Percentiles rank a stretch among this genome's conserved stretches.
Conservation (phyloP, 139 green algal genomes). For the Bryopsis sp. region DNA sequence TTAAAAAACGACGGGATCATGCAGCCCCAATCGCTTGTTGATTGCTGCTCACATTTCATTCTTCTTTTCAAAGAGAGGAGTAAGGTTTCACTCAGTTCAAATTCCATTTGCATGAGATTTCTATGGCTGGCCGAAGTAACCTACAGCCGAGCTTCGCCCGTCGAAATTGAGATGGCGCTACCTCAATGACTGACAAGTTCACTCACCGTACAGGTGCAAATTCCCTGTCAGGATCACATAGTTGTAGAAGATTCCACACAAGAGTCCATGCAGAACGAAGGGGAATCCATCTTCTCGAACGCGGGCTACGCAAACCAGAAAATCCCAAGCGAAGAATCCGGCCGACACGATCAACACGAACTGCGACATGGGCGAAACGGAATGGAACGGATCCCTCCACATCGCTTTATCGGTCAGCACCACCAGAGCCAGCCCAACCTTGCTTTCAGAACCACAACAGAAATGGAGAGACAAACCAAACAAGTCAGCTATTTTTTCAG, state of each 20-base stretch:
- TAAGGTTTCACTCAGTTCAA: too few relatives aligned
- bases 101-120: too few relatives aligned
- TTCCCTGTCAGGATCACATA: not conserved
- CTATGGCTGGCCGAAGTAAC: too few relatives aligned
- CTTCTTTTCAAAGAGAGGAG: too few relatives aligned
- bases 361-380: slow-evolving; percentile 5
- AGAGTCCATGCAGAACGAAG: slow-evolving; percentile 10
- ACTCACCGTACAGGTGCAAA: slow-evolving; percentile 18
- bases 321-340: slow-evolving; percentile 15
- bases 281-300: not conserved
- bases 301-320: not conserved
- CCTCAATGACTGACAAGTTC: too few relatives aligned
- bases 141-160: too few relatives aligned
- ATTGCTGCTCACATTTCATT: too few relatives aligned
- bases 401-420: slow-evolving; percentile 2
- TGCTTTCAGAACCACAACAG: too few relatives aligned
- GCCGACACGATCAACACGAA: not conserved
- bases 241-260: slow-evolving; percentile 10
- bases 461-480: too few relatives aligned
- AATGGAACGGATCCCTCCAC: slow-evolving; percentile 2
- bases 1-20: not conserved
- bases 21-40: not conserved
- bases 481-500: too few relatives aligned
- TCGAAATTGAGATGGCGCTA: too few relatives aligned
- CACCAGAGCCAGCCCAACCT: slow-evolving; percentile 5